phyloP scores from a whole-genome alignment of 345 rosid species.

The Durio zibethinus region DNA sequence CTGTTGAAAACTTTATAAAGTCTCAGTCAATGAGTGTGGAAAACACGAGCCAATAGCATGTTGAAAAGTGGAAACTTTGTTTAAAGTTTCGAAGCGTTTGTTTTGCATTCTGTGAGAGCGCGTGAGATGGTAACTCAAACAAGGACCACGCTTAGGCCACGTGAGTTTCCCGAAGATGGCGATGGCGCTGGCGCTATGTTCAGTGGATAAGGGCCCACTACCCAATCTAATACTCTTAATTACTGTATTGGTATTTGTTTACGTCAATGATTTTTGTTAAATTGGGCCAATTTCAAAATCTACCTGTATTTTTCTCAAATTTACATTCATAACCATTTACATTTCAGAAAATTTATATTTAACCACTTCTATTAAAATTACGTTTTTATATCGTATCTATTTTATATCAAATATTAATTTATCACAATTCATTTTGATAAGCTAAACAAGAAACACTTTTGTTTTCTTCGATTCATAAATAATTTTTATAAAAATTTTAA shows the following conservation, averaged over 20 bases:
- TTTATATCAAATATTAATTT: too few species aligned
- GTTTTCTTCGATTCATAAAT: too few species aligned
- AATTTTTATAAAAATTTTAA: too few species aligned
- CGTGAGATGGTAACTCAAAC: constrained; percentile 5
- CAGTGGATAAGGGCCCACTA: background rate
- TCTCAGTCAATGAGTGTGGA: constrained; percentile 8
- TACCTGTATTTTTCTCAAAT: background rate
- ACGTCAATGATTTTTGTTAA: background rate
- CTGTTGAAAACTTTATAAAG: background rate
- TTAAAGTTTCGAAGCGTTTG: background rate
- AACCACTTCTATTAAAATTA: too few species aligned
- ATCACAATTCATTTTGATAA: too few species aligned
- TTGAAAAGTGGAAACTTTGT: background rate
- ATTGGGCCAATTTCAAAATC: background rate
- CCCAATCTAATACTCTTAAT: background rate
- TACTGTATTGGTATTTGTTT: background rate
- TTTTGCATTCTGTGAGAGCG: background rate
- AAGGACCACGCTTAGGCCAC: background rate
- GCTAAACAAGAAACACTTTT: too few species aligned
- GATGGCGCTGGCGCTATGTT: background rate
- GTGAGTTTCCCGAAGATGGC: constrained; percentile 6
- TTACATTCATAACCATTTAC: background rate
- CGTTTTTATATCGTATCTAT: too few species aligned
- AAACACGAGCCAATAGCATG: background rate
- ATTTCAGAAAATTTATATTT: too few species aligned